Evolutionary conservation across 441 rosid species (phyloP).

Genomic region (Metrosideros polymorpha): DNA sequence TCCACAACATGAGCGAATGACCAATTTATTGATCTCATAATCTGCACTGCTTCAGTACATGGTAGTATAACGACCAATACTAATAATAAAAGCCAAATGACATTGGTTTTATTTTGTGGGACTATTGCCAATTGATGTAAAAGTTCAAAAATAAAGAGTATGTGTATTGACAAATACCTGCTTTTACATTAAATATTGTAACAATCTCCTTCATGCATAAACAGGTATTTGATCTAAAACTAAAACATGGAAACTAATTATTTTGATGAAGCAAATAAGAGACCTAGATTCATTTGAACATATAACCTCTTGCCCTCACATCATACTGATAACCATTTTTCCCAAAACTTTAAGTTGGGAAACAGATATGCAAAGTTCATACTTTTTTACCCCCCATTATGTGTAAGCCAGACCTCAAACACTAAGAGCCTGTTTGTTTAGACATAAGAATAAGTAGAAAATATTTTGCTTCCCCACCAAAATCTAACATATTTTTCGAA

Average conservation of each 20-base stretch:
- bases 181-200: not conserved
- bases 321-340: not conserved
- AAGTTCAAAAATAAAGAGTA: not conserved
- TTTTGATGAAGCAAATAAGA: not conserved
- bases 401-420: not conserved
- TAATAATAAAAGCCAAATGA: not conserved
- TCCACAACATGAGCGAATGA: not conserved
- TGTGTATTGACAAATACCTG: not conserved
- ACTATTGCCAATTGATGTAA: not conserved
- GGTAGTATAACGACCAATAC: not conserved
- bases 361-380: not conserved
- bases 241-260: not conserved
- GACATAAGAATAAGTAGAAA: not conserved
- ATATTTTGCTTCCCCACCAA: not conserved
- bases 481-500: not conserved
- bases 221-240: not conserved
- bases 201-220: not conserved
- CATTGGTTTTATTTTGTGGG: not conserved
- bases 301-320: not conserved
- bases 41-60: not conserved
- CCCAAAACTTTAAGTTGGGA: not conserved
- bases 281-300: not conserved
- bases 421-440: not conserved
- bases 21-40: not conserved
- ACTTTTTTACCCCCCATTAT: not conserved